Base-by-base conservation (phyloP, 148 eudicot genomes). In the Nepenthes gracilis region DNA sequence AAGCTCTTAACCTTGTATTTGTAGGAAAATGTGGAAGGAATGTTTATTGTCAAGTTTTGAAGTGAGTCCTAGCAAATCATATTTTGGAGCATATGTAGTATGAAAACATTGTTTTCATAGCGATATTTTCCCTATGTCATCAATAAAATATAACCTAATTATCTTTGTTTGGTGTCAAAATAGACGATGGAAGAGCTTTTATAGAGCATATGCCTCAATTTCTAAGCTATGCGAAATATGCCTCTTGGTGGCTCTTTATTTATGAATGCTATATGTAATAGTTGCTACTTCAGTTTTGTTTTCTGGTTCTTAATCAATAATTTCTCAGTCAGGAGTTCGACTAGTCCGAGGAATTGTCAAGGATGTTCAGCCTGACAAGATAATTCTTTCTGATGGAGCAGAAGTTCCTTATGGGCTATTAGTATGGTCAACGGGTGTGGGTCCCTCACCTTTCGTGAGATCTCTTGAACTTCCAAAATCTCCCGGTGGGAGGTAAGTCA, bases 401-500 rank as follows among this genome's bases (percentile, higher is more conserved):
- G 85, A 83, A 61, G 96, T 94, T 61, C 97, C 99, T 7, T 89
- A 89, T 70, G 99, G 99, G 10, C 75, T 94, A 43, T 58, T 94
- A 68, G 99, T 94, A 40, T 94, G 99, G 99, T 89, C 99, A 59
- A 93, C 99, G 6, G 99, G 97, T 63, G 99, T 93, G 57, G 99
- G 99, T 64, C 92, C 99, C 49, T 89, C 96, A 15, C 37, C 82
- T 58, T 84, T 93, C 57, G 84, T 89, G 43, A 78, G 75, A 33
- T 37, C 77, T 62, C 80, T 85, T 43, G 92, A 83, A 49, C 57
- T 88, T 57, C 84, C 87, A 15, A 86, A 81, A 65, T 80, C 97
- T 67, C 87, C 91, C 34, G 96, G 99, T 74, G 99, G 96, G 74
- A 81, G 99, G 96, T 85, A 57, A 70, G 65, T 47, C 55, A 49